These are phyloP conservation scores for Miscanthus sacchariflorus DNA, from an alignment of 202 grass and related monocot species.

Conservation along the genomic window DNA sequence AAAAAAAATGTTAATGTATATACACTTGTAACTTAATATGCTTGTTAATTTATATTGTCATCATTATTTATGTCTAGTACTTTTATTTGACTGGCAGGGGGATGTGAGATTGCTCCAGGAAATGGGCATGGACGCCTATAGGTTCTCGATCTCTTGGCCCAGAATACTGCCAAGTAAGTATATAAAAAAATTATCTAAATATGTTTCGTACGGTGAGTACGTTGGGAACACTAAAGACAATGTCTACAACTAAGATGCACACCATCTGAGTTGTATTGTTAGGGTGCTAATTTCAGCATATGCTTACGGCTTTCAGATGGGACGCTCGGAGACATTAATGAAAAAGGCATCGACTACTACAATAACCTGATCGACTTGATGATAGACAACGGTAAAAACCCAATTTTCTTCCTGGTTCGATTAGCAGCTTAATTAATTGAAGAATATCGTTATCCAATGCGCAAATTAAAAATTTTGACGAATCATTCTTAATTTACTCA, in stretches of 20 bases:
- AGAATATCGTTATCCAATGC: no score
- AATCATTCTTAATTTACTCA: neutral
- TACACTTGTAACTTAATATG: neutral
- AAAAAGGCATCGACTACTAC: slow-evolving; percentile 25
- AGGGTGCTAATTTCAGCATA: neutral
- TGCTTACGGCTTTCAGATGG: neutral
- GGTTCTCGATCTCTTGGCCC: slow-evolving; percentile 69
- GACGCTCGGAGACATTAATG: slow-evolving; percentile 1
- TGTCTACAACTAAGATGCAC: no score
- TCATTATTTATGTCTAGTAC: neutral
- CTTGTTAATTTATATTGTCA: neutral
- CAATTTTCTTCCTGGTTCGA: neutral
- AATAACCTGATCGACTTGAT: slow-evolving; percentile 34
- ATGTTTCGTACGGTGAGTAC: no score
- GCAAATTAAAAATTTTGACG: no score
- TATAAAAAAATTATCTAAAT: neutral
- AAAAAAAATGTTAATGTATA: neutral
- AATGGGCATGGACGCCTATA: slow-evolving; percentile 67
- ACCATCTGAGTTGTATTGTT: no score
- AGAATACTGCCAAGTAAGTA: slow-evolving; percentile 68
- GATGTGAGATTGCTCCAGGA: slow-evolving; percentile 58
- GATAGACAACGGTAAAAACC: slow-evolving; percentile 6
- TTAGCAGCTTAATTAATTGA: neutral
- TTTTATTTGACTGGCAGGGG: slow-evolving; percentile 35
- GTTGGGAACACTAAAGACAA: no score